These are phyloP conservation scores for Vigna radiata DNA, from an alignment of 306 rosid genomes.

Conservation along the genomic window DNA sequence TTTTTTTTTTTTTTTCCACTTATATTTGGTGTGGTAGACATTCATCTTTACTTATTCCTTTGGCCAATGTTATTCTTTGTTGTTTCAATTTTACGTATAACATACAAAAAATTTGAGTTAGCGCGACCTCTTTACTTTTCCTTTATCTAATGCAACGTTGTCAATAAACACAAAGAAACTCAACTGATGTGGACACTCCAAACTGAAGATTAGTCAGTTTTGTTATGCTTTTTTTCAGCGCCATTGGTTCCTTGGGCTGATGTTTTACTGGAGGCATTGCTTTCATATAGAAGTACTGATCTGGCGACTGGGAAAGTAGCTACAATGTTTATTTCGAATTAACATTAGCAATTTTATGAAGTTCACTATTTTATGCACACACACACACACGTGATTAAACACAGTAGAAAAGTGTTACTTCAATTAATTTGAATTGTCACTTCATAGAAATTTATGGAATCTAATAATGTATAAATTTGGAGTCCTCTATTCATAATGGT, in stretches of 20 bases:
- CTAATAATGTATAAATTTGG: slow-evolving; percentile 35
- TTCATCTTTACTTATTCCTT: not conserved
- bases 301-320: not conserved
- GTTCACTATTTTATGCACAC: not conserved
- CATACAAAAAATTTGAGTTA: not conserved
- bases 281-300: not conserved
- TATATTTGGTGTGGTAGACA: not conserved
- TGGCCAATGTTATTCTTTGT: too few species aligned
- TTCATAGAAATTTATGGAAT: slow-evolving; percentile 35
- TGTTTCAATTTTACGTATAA: not conserved
- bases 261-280: not conserved
- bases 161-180: not conserved
- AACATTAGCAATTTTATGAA: slow-evolving; percentile 7
- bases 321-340: not conserved
- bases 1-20: too few species aligned
- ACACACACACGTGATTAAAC: not conserved
- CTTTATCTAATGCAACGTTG: not conserved
- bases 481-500: slow-evolving; percentile 44
- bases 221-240: not conserved
- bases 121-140: not conserved
- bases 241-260: not conserved
- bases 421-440: slow-evolving; percentile 14
- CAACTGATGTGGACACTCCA: not conserved
- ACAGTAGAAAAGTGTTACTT: not conserved
- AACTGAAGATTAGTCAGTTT: not conserved